Percentiles rank a stretch among this genome's conserved stretches.
These are phyloP conservation scores for Thinopyrum obtusiflorum DNA, from an alignment of 202 grass and related monocot genomes.

Conservation along the genomic window DNA sequence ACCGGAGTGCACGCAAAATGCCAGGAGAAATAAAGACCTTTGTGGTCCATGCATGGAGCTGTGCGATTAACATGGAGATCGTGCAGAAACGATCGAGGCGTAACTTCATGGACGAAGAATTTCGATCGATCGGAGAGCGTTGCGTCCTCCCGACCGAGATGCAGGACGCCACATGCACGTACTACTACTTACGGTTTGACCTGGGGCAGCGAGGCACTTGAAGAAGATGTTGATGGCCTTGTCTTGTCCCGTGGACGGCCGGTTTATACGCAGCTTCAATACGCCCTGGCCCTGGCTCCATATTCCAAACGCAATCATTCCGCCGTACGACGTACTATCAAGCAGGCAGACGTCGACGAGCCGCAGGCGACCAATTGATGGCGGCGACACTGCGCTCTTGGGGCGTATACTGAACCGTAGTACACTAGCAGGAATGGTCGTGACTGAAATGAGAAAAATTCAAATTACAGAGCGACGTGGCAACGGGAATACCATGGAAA, in stretches of 20 bases:
- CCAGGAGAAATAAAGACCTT: background rate
- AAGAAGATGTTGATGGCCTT: conserved; percentile 12
- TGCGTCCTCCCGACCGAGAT: background rate
- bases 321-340: background rate
- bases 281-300: background rate
- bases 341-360: background rate
- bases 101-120: background rate
- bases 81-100: too few species aligned
- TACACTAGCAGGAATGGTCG: background rate
- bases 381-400: too few species aligned
- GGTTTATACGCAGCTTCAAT: background rate
- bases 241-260: background rate
- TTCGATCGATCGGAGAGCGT: background rate
- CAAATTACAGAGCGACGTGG: background rate
- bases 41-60: background rate
- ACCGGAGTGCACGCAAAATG: background rate
- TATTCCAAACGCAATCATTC: background rate
- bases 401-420: too few species aligned
- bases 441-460: background rate
- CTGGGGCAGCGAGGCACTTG: background rate
- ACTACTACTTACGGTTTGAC: background rate
- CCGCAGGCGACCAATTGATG: background rate
- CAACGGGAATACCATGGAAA: background rate
- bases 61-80: background rate
- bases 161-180: background rate